A percentile compares a stretch with the other conserved stretches of the same genome.
phyloP scores from a whole-genome alignment of 1,139 yeast species.

The Diutina scorzettiae region DNA sequence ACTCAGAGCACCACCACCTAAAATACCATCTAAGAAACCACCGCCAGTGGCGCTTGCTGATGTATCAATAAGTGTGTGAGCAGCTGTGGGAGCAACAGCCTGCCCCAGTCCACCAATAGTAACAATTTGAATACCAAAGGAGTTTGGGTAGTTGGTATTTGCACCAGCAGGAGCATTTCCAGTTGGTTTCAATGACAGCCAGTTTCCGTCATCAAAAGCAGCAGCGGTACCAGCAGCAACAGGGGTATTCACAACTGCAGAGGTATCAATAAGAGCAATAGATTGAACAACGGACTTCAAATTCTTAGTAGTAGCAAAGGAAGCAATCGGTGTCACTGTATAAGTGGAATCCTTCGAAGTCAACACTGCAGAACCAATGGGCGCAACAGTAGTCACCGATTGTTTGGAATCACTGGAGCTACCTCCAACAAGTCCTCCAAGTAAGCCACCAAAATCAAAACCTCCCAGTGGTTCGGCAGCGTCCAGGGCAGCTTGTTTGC shows the following conservation, averaged over 20 bases:
- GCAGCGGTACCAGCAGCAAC: neutral
- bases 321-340: too few relatives aligned
- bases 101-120: neutral
- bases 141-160: neutral
- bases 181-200: neutral
- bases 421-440: too few relatives aligned
- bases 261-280: neutral
- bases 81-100: neutral
- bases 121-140: conserved; percentile 3
- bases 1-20: neutral
- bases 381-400: too few relatives aligned
- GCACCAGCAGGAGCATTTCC: conserved; percentile 4
- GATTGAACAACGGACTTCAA: too few relatives aligned
- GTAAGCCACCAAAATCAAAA: too few relatives aligned
- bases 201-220: neutral
- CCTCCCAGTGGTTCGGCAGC: too few relatives aligned
- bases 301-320: too few relatives aligned
- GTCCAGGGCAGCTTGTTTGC: too few relatives aligned
- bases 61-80: neutral
- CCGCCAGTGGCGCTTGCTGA: neutral
- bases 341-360: too few relatives aligned
- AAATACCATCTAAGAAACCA: neutral
- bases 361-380: too few relatives aligned
- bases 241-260: neutral
- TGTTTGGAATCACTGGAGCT: too few relatives aligned